Evolutionary conservation across 2,329 filamentous ascomycete species (phyloP), one percentile per base, ranked within the genome.

Genomic region (Seiridium unicorne): DNA sequence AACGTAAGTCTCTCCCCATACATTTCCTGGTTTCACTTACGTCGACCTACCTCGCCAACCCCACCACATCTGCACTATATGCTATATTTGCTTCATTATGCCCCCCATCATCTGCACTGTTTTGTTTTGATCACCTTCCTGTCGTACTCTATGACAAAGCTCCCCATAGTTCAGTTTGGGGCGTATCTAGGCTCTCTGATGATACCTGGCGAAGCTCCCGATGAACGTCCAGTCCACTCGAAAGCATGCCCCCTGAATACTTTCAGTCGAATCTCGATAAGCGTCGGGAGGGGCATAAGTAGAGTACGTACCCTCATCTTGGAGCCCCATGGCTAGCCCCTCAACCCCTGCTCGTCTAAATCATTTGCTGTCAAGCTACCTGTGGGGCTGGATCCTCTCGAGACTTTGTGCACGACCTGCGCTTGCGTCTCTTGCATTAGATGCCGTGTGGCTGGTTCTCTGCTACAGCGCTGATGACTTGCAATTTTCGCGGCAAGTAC

Each of bases 1-100:
- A 99, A 80, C 95, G 90, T 92, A 80, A 85, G 90, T 87, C 62
- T 40, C 32, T 46, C 18, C 18, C 18, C 18, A 26, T 35, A 51
- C 32, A 51, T n/a, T 49, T 49, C 44, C 51, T 18, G 54, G 54
- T 46, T 44, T 47, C 31, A n/a, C 32, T 32, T 44, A 48, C 40
- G 26, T 9, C 35, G 31, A 46, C 44, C 54, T 57, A 26, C 54
- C 44, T 48, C 38, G 34, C 32, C 40, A 34, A 18, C 40, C 31
- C 54, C 40, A 31, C 31, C 44, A 38, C 44, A 36, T 47, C 40
- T 26, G 34, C 49, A 36, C 34, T 42, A 5, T 18, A 36, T 8
- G 32, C 34, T 38, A 53, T 53, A 38, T 53, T 34, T 44, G 53
- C 44, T 32, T 35, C 11, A 34, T 57, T 44, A 57, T 57, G 54